These are phyloP conservation scores for Chalciporus sphaerocephalus DNA, from an alignment of 768 basidiomycete species.

Conservation along the genomic window DNA sequence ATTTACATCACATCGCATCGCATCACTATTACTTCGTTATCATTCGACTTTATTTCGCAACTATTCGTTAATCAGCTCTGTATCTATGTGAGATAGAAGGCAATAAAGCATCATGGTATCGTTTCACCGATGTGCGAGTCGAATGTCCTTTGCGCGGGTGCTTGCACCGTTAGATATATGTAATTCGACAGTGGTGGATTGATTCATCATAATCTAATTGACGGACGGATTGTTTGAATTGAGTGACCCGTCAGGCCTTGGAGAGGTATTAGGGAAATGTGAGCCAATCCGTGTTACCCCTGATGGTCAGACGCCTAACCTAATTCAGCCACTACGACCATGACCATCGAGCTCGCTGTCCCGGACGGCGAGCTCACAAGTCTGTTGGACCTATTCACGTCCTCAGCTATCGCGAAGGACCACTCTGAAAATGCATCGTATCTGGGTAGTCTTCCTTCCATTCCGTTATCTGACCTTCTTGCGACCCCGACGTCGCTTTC, in stretches of 20 bases:
- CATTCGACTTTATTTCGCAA: not conserved
- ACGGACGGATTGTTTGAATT: too few species aligned
- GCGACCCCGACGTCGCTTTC: constrained; percentile 72
- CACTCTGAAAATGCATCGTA: constrained; percentile 41
- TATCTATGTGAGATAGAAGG: constrained; percentile 12
- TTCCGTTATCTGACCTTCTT: constrained; percentile 64
- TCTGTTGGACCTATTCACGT: constrained; percentile 26
- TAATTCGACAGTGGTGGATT: too few species aligned
- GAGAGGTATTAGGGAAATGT: too few species aligned
- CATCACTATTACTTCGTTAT: not conserved
- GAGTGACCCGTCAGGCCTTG: too few species aligned
- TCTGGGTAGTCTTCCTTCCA: constrained; percentile 58
- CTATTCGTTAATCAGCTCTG: constrained; percentile 6
- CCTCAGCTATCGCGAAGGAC: constrained; percentile 12
- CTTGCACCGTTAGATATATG: too few species aligned
- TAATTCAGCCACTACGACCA: constrained; percentile 8
- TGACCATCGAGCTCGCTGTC: constrained; percentile 12
- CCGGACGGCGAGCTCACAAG: constrained; percentile 19
- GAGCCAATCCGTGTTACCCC: too few species aligned
- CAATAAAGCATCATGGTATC: constrained; percentile 4
- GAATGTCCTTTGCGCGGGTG: too few species aligned
- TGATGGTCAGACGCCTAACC: not conserved
- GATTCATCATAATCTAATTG: too few species aligned
- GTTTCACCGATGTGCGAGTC: too few species aligned
- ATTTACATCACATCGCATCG: not conserved